Evolutionary conservation across 2,329 filamentous ascomycete species (phyloP).

Genomic region (Paracoccidioides brasiliensis): DNA sequence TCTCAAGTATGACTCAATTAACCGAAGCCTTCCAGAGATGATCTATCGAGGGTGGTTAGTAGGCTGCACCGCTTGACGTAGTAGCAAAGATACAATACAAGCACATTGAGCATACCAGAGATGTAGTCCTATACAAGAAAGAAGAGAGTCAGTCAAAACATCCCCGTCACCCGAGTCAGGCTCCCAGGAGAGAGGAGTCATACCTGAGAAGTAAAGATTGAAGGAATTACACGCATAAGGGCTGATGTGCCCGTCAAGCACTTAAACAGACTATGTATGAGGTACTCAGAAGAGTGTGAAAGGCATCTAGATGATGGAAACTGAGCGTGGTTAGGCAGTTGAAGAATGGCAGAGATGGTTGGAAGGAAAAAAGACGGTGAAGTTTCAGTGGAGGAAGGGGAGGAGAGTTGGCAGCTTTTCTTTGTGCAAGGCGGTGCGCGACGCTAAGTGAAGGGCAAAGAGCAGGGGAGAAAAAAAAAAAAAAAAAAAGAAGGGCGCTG

Average conservation of each 20-base stretch:
- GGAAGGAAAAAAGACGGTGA: not conserved
- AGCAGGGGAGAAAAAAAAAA: no score
- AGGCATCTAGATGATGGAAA: slow-evolving; percentile 14
- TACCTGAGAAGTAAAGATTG: slow-evolving; percentile 81
- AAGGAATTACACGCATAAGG: slow-evolving; percentile 77
- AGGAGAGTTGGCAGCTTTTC: not conserved
- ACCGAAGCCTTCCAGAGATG: slow-evolving; percentile 56
- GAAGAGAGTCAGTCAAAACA: slow-evolving; percentile 9
- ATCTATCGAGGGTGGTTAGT: slow-evolving; percentile 31
- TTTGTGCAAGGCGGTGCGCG: not conserved
- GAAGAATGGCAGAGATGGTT: slow-evolving; percentile 4
- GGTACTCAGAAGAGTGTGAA: slow-evolving; percentile 10
- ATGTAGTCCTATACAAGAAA: slow-evolving; percentile 44
- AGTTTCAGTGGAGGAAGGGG: not conserved
- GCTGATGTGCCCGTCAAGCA: slow-evolving; percentile 38
- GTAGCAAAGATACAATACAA: slow-evolving; percentile 1
- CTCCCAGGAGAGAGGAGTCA: slow-evolving; percentile 16
- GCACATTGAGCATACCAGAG: slow-evolving; percentile 37
- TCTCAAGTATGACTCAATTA: slow-evolving; percentile 36
- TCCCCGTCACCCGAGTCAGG: not conserved
- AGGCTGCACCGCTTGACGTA: not conserved
- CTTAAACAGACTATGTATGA: slow-evolving; percentile 13
- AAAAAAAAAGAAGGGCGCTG: no score
- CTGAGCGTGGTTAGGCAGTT: not conserved
- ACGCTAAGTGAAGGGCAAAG: no score